Conservation (phyloP, 768 basidiomycete genomes). For the Lentinula detonsa region DNA sequence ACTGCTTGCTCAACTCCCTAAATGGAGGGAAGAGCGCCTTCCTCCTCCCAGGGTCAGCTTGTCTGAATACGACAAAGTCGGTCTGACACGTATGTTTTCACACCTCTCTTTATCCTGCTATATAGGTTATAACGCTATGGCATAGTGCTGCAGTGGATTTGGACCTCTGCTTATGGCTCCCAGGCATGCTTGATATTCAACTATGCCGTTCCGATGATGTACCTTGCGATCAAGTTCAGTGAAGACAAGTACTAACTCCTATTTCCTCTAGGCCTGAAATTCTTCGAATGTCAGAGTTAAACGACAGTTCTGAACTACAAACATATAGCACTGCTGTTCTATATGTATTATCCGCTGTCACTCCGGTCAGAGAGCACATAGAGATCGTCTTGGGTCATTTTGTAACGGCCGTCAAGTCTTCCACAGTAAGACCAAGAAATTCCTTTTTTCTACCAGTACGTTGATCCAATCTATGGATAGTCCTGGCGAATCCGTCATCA, state of each 20-base stretch:
- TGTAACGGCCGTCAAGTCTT: slow-evolving; percentile 68
- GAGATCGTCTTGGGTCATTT: slow-evolving; percentile 56
- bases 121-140: slow-evolving; percentile 10
- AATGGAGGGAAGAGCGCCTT: slow-evolving; percentile 71
- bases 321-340: slow-evolving; percentile 75
- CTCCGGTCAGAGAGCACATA: slow-evolving; percentile 64
- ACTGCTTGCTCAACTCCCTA: slow-evolving; percentile 54
- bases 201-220: slow-evolving; percentile 75
- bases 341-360: slow-evolving; percentile 76
- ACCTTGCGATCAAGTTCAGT: slow-evolving; percentile 12
- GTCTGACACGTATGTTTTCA: slow-evolving; percentile 62
- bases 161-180: slow-evolving; percentile 68
- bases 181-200: slow-evolving; percentile 74
- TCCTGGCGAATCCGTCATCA: slow-evolving; percentile 90
- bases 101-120: neutral
- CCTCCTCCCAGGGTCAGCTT: slow-evolving; percentile 83
- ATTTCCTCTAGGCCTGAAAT: slow-evolving; percentile 64
- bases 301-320: slow-evolving; percentile 79
- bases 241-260: neutral
- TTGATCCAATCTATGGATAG: slow-evolving; percentile 33
- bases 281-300: slow-evolving; percentile 85
- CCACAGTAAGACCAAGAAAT: slow-evolving; percentile 44
- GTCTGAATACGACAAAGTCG: slow-evolving; percentile 88
- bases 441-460: slow-evolving; percentile 33
- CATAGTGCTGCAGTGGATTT: slow-evolving; percentile 74